These are phyloP conservation scores for Volutella citrinella DNA, from an alignment of 2,329 filamentous ascomycete genomes.

Conservation along the genomic window DNA sequence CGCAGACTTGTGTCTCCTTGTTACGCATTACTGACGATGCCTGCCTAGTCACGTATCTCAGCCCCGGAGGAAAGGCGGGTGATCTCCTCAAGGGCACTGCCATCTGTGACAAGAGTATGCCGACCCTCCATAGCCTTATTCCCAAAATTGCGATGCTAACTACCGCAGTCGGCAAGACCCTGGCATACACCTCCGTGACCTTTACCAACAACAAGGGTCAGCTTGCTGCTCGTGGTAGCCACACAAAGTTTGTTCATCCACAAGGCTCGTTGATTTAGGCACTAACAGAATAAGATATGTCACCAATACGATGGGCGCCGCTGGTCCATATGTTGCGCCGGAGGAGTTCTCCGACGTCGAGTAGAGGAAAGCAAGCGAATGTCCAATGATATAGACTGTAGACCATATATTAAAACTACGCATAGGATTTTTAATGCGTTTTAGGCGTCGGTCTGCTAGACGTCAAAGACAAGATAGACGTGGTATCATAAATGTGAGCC, in stretches of 20 bases:
- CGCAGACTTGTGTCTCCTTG: too few relatives aligned
- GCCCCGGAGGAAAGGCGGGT: conserved; percentile 54
- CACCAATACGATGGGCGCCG: conserved; percentile 33
- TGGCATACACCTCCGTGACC: conserved; percentile 59
- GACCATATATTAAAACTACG: too few relatives aligned
- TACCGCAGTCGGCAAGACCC: conserved; percentile 55
- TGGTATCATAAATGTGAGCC: conserved; percentile 24
- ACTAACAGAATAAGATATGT: conserved; percentile 48
- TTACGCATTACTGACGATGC: too few relatives aligned
- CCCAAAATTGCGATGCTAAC: too few relatives aligned
- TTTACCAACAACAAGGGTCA: conserved; percentile 60
- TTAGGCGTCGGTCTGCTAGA: too few relatives aligned
- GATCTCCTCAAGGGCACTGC: conserved; percentile 56
- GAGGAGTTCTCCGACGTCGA: conserved; percentile 33
- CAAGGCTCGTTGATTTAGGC: too few relatives aligned
- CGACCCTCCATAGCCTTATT: too few relatives aligned
- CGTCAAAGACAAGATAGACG: conserved; percentile 14
- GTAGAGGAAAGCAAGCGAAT: conserved; percentile 10
- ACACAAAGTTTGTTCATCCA: conserved; percentile 58
- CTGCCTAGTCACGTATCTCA: conserved; percentile 58
- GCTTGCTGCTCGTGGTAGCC: conserved; percentile 59
- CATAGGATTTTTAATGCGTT: too few relatives aligned
- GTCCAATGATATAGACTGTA: too few relatives aligned
- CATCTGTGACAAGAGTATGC: conserved; percentile 60
- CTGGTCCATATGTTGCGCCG: conserved; percentile 36